Evolutionary conservation across 345 rosid genomes (phyloP), one percentile per base, ranked within the genome.

Genomic region (Laguncularia racemosa): DNA sequence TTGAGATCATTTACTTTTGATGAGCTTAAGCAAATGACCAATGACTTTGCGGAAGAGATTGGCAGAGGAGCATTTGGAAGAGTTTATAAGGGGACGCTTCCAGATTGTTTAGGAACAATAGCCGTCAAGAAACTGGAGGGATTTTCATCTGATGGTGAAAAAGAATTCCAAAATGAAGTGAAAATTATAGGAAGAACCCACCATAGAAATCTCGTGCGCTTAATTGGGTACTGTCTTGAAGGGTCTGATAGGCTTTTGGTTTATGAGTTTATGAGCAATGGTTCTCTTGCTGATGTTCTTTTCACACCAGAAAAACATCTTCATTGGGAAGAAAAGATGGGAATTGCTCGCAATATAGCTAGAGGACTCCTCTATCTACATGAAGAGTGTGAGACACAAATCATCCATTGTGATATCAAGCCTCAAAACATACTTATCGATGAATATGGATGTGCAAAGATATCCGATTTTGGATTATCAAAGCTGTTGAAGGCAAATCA

Each of bases 351-450:
- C 1, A 59, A 56, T 19, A 47, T 75, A 53, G 76, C 73, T 3
- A 61, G 68, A 17, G 76, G 76, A 0, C 53, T 75, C 28, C 54
- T 54, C 9, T 68, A 59, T 46, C 53, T 59, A 1, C 74, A 68
- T 1, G 74, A 71, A 49, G 74, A 68, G 43, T 71, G 74, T 3
- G 51, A 68, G 48, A 59, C 66, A 1, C 69, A 62, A 40, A 71
- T 76, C 63, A 64, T 71, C 53, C 73, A 64, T 43, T 75, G 73
- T 13, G 66, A 67, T 40, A 65, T 75, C 20, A 71, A 75, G 40
- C 71, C 73, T 13, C 56, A 47, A 14, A 62, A 68, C 57, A 71
- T 67, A 47, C 62, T 68, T n/a, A 65, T 76, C 52, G 67, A 72
- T 16, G 62, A 68, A 48, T 7, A 19, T 10, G 48, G 49, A 14